These are phyloP conservation scores for Neurospora tetraspora DNA, from an alignment of 495 filamentous ascomycete genomes.

Conservation along the genomic window DNA sequence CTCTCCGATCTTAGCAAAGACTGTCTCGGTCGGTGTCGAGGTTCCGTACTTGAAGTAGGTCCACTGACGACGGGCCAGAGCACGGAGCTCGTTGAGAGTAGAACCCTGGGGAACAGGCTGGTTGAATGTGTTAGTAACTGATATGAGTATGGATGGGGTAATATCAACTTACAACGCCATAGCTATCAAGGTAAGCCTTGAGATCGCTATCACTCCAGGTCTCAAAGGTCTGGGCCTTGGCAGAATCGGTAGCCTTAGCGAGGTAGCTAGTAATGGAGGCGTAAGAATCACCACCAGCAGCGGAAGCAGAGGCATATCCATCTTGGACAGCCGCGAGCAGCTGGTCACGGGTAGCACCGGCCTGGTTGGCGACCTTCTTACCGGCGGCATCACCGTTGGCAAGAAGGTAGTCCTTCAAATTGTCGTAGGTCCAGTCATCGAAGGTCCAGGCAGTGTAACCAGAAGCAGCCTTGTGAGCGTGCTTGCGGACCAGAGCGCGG, in stretches of 20 bases:
- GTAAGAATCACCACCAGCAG: slow-evolving; percentile 53
- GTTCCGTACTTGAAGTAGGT: slow-evolving; percentile 75
- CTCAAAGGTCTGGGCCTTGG: slow-evolving; percentile 63
- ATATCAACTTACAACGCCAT: slow-evolving; percentile 46
- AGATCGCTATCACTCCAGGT: slow-evolving; percentile 72
- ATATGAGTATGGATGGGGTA: background rate
- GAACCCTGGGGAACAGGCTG: slow-evolving; percentile 57
- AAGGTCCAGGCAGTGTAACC: slow-evolving; percentile 75
- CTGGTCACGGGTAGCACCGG: slow-evolving; percentile 59
- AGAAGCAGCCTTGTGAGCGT: slow-evolving; percentile 61
- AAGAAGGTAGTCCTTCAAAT: slow-evolving; percentile 61
- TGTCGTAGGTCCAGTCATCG: slow-evolving; percentile 71
- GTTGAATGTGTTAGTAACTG: background rate
- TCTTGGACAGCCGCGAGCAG: slow-evolving; percentile 61
- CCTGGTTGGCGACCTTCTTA: slow-evolving; percentile 54
- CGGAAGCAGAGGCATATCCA: slow-evolving; percentile 59
- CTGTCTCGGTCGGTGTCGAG: slow-evolving; percentile 50
- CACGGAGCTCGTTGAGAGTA: slow-evolving; percentile 53
- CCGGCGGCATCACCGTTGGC: slow-evolving; percentile 50
- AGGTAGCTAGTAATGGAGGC: slow-evolving; percentile 69
- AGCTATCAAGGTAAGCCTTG: slow-evolving; percentile 72
- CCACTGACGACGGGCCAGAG: slow-evolving; percentile 58
- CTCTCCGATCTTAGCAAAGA: slow-evolving; percentile 54
- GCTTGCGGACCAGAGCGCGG: slow-evolving; percentile 59
- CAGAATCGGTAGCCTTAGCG: slow-evolving; percentile 53